Evolutionary conservation across 1,284 basidiomycete genomes (phyloP).

Genomic region (Leucoagaricus sp.): DNA sequence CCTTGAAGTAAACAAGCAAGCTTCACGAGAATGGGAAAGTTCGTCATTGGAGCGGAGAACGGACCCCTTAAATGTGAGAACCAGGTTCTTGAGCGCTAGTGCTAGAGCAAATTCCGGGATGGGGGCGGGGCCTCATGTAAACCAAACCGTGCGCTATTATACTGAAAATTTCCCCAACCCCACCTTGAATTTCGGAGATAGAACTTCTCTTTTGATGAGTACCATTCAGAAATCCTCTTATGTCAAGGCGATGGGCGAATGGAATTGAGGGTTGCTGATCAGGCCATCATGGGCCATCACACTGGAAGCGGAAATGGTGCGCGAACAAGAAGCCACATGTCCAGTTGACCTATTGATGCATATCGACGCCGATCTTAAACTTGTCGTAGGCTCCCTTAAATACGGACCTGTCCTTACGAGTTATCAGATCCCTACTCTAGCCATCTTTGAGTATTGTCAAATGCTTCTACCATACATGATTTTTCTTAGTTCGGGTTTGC

Average conservation of each 20-base stretch:
- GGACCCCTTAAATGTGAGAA: not conserved
- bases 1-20: constrained; percentile 9
- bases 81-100: not conserved
- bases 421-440: too few relatives aligned
- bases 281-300: too few relatives aligned
- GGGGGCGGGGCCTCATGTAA: not conserved
- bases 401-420: too few relatives aligned
- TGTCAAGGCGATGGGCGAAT: not conserved
- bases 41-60: not conserved
- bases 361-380: not conserved
- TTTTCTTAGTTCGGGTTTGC: too few relatives aligned
- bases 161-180: not conserved
- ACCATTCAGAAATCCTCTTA: not conserved
- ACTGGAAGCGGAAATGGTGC: constrained; percentile 3
- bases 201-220: constrained; percentile 4
- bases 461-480: too few relatives aligned
- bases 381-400: too few relatives aligned
- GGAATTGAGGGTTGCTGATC: not conserved
- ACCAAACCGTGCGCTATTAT: not conserved
- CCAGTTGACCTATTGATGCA: not conserved
- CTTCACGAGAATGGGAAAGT: not conserved
- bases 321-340: not conserved
- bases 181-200: not conserved
- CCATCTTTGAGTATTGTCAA: too few relatives aligned
- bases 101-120: constrained; percentile 1